Base-by-base conservation (phyloP, 2,329 filamentous ascomycete genomes). In the Neofusicoccum cordaticola region DNA sequence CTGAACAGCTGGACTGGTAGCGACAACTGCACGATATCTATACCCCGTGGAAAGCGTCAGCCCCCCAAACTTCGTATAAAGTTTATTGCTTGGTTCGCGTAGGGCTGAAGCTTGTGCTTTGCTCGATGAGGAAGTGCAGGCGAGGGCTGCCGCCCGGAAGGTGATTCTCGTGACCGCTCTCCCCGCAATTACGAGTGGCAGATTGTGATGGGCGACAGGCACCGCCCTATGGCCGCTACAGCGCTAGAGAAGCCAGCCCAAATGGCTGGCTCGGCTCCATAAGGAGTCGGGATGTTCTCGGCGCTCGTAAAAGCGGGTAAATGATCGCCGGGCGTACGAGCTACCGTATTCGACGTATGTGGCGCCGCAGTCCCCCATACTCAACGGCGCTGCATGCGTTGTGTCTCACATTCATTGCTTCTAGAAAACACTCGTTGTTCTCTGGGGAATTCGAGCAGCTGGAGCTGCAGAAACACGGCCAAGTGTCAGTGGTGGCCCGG, bases 251-350 rank as follows among this genome's bases (percentile, higher is more conserved):
- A 60, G 9, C n/a, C 56, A 53, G 19, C 56, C 42, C 56, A 60
- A 47, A 47, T 45, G 27, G 53, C 53, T 58, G 39, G n/a, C 22
- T 58, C 53, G 53, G 13, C 44, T 47, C 56, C 42, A 17, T 22
- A 60, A 60, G 56, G 42, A 35, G 42, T 47, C 56, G 56, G 42
- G 31, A 47, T 37, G 27, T 7, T 11, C 56, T 60, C 31, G 56
- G 56, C 56, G 56, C 17, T 60, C 56, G 56, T 60, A 45, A 60
- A 60, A 60, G 56, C 56, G 56, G 56, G 56, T 60, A 60, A 60
- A 12, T 37, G 56, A 60, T 60, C 56, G 56, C 47, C 56, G 27
- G n/a, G 9, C 9, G 56, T 60, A 60, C 56, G 56, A 60, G 42
- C 27, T 35, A 15, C 41, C 56, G 56, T 12, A 27, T 19, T 17